A percentile compares a stretch with the other conserved stretches of the same genome.
Conservation (phyloP, 371 early-diverging fungal species). For the Mucor saturninus region DNA sequence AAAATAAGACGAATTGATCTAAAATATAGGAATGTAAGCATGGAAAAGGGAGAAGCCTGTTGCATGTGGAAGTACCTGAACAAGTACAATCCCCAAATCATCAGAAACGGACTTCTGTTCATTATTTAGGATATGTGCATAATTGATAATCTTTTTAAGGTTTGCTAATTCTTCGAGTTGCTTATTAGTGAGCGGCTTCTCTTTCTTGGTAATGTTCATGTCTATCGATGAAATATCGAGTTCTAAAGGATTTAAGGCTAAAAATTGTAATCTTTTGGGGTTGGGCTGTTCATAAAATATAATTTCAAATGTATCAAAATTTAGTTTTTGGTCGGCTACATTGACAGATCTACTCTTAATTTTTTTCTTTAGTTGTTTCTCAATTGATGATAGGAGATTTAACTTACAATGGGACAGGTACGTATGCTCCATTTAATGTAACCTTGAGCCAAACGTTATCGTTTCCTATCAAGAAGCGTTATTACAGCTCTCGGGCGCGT, state of each 20-base stretch:
- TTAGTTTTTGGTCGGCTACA: conserved; percentile 4
- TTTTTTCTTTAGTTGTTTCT: not conserved
- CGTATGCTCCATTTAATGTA: conserved; percentile 32
- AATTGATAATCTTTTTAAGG: conserved; percentile 26
- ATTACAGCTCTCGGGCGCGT: not conserved
- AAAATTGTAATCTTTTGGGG: conserved; percentile 68
- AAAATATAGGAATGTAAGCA: not conserved
- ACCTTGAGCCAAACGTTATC: conserved; percentile 38
- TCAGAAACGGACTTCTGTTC: conserved; percentile 13
- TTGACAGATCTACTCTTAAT: conserved; percentile 9
- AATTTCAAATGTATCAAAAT: conserved; percentile 35
- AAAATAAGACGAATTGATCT: conserved; percentile 59
- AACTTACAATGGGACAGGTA: conserved; percentile 27
- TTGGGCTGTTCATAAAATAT: conserved; percentile 72
- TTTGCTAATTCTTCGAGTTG: conserved; percentile 17
- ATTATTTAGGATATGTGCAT: conserved; percentile 25
- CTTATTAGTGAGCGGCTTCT: conserved; percentile 3
- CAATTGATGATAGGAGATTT: not conserved
- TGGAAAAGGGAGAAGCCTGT: no score
- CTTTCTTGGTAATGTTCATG: conserved; percentile 20
- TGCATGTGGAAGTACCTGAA: conserved; percentile 27
- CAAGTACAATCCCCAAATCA: conserved; percentile 32
- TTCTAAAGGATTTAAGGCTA: conserved; percentile 71
- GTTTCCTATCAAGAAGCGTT: not conserved
- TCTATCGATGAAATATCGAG: conserved; percentile 69